These are phyloP conservation scores for Lipomyces chichibuensis DNA, from an alignment of 805 yeast species.

Conservation along the genomic window DNA sequence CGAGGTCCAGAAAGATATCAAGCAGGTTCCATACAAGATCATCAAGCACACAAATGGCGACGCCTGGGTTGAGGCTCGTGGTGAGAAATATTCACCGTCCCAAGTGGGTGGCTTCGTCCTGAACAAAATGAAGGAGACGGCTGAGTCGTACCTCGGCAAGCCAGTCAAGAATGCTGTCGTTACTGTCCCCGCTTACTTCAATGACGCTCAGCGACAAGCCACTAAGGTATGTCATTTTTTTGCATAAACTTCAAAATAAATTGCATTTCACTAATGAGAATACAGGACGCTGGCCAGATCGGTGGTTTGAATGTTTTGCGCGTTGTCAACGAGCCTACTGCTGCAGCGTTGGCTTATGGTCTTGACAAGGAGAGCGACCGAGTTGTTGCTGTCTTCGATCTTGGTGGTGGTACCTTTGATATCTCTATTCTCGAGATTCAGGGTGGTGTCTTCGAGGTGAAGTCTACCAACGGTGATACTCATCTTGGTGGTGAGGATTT, in stretches of 20 bases:
- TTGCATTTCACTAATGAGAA: not conserved
- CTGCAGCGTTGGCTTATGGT: conserved; percentile 95
- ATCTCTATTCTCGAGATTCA: conserved; percentile 94
- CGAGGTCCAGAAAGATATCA: conserved; percentile 88
- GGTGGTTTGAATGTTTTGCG: conserved; percentile 89
- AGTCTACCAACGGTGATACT: conserved; percentile 95
- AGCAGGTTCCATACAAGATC: conserved; percentile 87
- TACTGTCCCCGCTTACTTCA: conserved; percentile 88
- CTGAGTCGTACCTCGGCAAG: conserved; percentile 89
- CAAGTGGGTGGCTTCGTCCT: conserved; percentile 93
- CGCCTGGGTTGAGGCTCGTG: conserved; percentile 93
- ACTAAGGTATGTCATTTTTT: conserved; percentile 55
- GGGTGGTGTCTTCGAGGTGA: conserved; percentile 97
- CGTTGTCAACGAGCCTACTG: conserved; percentile 90
- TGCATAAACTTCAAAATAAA: not conserved
- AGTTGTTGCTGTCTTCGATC: conserved; percentile 93
- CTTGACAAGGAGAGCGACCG: conserved; percentile 74
- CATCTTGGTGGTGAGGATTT: conserved; percentile 93
- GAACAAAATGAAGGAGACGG: conserved; percentile 98
- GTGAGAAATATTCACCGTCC: conserved; percentile 87
- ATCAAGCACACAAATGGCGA: conserved; percentile 91
- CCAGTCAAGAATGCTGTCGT: conserved; percentile 85
- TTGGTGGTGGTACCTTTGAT: conserved; percentile 99
- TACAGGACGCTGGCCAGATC: conserved; percentile 87
- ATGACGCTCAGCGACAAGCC: conserved; percentile 91